Evolutionary conservation across 345 rosid species (phyloP), one percentile per base, ranked within the genome.

Genomic region (Lepidium aucheri): DNA sequence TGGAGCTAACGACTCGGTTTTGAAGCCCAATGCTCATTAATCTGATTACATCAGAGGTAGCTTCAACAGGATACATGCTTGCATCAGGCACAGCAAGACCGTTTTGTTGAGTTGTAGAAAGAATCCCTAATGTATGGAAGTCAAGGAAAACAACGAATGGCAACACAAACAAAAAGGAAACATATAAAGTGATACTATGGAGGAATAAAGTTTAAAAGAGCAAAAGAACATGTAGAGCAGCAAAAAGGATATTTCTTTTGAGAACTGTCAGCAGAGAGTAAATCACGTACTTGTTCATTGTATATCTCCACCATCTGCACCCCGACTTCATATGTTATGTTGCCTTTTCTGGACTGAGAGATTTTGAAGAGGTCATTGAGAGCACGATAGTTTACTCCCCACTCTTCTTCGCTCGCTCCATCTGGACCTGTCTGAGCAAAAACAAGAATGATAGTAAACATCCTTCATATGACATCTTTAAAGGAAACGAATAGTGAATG

Each of bases 21-120:
- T 79, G 36, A 68, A 88, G 90, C 36, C 99, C 99, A 28, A 85
- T 73, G 75, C 72, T 76, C 92, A 94, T 90, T 36, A 94, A 74
- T 41, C 74, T 68, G 61, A 88, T 79, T 70, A 94, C 95, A 81
- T 90, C 99, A 26, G 75, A 67, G 11, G 91, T 74, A 30, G 96
- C 83, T 73, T 79, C 78, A 67, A 94, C 97, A 9, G 84, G 58
- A 73, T 55, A 84, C 92, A 86, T 75, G 61, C 78, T 86, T 65
- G 96, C 99, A 85, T 85, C 91, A 41, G 96, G 97, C 11, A 94
- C 97, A 14, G 97, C 93, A 63, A 94, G 65, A 42, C 96, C 97
- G 16, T 77, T 81, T 46, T 81, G 54, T 68, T 85, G 96, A 60
- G 84, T 10, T 61, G 83, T 62, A 11, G 87, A 71, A 45, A 76